Evolutionary conservation across 805 yeast species (phyloP).

Genomic region (Myxozyma sirexii): DNA sequence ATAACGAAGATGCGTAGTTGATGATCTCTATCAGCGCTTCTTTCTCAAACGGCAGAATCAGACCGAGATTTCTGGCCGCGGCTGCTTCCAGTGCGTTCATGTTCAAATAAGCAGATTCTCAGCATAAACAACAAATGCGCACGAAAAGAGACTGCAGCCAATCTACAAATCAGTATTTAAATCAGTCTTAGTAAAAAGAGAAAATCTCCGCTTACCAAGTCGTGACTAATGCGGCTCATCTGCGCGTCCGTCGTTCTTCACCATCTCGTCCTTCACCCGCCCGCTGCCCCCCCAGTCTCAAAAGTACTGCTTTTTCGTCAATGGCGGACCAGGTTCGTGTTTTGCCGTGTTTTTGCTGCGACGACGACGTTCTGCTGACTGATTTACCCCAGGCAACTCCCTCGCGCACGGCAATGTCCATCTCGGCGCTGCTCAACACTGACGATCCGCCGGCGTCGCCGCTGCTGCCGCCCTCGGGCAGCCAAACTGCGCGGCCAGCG

Average conservation of each 20-base stretch:
- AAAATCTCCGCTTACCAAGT: background rate
- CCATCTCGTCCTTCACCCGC: background rate
- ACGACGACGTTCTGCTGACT: background rate
- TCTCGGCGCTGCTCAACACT: conserved; percentile 29
- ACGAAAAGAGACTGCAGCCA: too few relatives aligned
- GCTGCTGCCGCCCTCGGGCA: background rate
- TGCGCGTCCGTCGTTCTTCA: background rate
- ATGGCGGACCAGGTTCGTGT: conserved; percentile 5
- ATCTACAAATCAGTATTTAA: too few relatives aligned
- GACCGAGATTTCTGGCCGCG: conserved; percentile 19
- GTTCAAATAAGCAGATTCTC: background rate
- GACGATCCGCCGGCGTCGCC: conserved; percentile 16
- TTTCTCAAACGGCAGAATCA: conserved; percentile 58
- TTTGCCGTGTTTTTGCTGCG: background rate
- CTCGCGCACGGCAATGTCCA: conserved; percentile 30
- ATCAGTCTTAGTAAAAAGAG: too few relatives aligned
- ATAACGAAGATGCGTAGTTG: conserved; percentile 53
- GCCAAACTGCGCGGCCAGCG: background rate
- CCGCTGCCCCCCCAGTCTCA: background rate
- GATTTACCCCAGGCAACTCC: conserved; percentile 2
- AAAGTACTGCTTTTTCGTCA: background rate
- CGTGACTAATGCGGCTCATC: background rate
- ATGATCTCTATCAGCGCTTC: conserved; percentile 60
- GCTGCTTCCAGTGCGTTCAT: conserved; percentile 13
- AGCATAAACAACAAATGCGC: too few relatives aligned